These are phyloP conservation scores for Hypericum perforatum DNA, from an alignment of 345 rosid genomes.

Conservation along the genomic window DNA sequence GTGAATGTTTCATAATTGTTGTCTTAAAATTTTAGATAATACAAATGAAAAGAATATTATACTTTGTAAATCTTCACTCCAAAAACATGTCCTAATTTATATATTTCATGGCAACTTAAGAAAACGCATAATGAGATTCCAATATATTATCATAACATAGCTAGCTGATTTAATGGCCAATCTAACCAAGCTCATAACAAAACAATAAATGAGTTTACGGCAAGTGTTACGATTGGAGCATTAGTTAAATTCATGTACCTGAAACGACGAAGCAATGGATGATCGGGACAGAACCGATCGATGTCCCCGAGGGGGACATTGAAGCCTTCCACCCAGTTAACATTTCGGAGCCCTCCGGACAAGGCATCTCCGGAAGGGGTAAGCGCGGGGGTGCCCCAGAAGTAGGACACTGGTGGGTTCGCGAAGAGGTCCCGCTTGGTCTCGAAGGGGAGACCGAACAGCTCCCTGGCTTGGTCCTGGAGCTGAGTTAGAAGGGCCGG, in stretches of 20 bases:
- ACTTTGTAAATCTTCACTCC: too few species aligned
- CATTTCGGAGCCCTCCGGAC: conserved; percentile 15
- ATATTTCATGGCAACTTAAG: too few species aligned
- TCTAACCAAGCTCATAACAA: too few species aligned
- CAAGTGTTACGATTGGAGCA: too few species aligned
- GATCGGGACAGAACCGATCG: conserved; percentile 17
- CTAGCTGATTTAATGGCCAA: too few species aligned
- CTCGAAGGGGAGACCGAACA: conserved; percentile 46
- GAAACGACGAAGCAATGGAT: conserved; percentile 38
- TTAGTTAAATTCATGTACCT: conserved; percentile 28
- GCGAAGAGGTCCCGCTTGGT: conserved; percentile 28
- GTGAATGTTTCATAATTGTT: too few species aligned
- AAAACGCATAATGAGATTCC: too few species aligned
- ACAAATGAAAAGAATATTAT: too few species aligned
- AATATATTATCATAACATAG: too few species aligned
- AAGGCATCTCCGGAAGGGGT: conserved; percentile 52
- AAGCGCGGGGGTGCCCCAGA: conserved; percentile 70
- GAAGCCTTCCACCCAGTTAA: conserved; percentile 63
- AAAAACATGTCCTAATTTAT: too few species aligned
- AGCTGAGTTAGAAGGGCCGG: conserved; percentile 24
- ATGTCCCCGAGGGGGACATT: conserved; percentile 45
- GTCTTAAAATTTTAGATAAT: too few species aligned
- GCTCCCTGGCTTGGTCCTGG: conserved; percentile 27
- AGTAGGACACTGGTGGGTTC: conserved; percentile 42
- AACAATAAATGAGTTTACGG: too few species aligned